Base-by-base conservation (phyloP, 1,284 basidiomycete species). In the Gomphus sp. region DNA sequence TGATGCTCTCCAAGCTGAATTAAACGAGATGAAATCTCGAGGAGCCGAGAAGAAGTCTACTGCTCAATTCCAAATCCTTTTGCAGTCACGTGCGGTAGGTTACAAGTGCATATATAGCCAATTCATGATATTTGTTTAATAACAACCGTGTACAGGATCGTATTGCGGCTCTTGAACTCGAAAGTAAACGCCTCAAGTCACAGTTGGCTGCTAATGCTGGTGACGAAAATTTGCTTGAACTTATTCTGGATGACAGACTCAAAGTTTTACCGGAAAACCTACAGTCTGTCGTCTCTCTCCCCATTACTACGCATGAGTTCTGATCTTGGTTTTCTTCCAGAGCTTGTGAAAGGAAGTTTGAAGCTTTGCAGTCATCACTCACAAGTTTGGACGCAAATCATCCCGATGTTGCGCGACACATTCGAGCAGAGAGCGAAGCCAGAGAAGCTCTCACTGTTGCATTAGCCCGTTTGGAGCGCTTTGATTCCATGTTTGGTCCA, bases 141-240 rank as follows among this genome's bases (percentile, higher is more conserved):
- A 41, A 60, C 59, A 25, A 8, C 16, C 41, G 16, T n/a, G 8
- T 39, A 52, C 68, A 92, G 81, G 89, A 91, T 64, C 86, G 93
- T 28, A 85, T 98, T 53, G 72, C 72, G 6, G 80, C 84, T 25
- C 71, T 98, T 44, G 73, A 82, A 59, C 89, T 87, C 2, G 91
- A 98, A 70, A 76, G 91, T 16, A 79, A 77, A 51, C 78, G 95
- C 36, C 75, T 91, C 62, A 91, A 89, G 68, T 80, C 89, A 52
- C 80, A 83, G 43, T 74, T 96, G 7, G 93, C 90, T 14, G 91
- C 93, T 0, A 74, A 83, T 45, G 77, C 80, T 3, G 85, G 87
- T 6, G 80, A 91, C 37, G 80, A 84, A 62, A 85, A 90, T 54
- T 75, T 92, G 51, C 79, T 95, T 66, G 73, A 76, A 2, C 47